Percentiles rank a stretch among this genome's conserved stretches.
These are phyloP conservation scores for Penicillium sp. DNA, from an alignment of 2,329 filamentous ascomycete genomes.

Conservation along the genomic window DNA sequence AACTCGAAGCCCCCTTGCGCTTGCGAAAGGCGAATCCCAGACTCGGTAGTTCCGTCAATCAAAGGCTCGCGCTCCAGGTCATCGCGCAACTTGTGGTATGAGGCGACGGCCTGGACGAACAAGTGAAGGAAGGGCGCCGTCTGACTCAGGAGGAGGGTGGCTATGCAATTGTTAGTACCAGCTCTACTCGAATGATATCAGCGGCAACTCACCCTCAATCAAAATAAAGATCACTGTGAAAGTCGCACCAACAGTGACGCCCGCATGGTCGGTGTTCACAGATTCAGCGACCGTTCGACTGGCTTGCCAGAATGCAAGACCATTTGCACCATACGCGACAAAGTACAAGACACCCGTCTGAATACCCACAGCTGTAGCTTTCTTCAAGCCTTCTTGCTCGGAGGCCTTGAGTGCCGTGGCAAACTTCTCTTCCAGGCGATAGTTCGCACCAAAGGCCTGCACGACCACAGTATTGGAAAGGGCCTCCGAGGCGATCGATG, in stretches of 20 bases:
- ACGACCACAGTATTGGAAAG: conserved; percentile 61
- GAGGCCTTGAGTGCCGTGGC: conserved; percentile 52
- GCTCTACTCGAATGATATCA: not conserved
- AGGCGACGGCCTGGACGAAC: conserved; percentile 50
- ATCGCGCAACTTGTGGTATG: conserved; percentile 57
- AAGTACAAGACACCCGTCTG: conserved; percentile 65
- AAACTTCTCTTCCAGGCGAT: conserved; percentile 60
- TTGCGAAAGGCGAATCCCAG: conserved; percentile 22
- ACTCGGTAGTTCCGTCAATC: conserved; percentile 43
- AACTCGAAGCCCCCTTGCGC: conserved; percentile 35
- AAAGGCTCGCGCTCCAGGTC: conserved; percentile 55
- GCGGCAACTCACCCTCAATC: conserved; percentile 32
- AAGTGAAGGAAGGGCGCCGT: conserved; percentile 45
- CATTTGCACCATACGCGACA: conserved; percentile 65
- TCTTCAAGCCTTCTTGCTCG: conserved; percentile 55
- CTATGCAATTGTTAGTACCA: conserved; percentile 21
- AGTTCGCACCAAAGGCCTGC: conserved; percentile 61
- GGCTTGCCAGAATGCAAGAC: conserved; percentile 66
- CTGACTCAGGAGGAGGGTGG: conserved; percentile 39
- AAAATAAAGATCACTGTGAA: conserved; percentile 43
- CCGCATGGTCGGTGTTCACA: conserved; percentile 16
- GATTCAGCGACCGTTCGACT: conserved; percentile 53
- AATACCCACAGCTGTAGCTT: conserved; percentile 55
- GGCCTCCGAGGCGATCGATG: conserved; percentile 62
- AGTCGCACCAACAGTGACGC: conserved; percentile 34